A percentile compares a stretch with the other conserved stretches of the same genome.
Evolutionary conservation across 108 stramenopile species (phyloP).

Genomic region (Thalassiosira profunda): DNA sequence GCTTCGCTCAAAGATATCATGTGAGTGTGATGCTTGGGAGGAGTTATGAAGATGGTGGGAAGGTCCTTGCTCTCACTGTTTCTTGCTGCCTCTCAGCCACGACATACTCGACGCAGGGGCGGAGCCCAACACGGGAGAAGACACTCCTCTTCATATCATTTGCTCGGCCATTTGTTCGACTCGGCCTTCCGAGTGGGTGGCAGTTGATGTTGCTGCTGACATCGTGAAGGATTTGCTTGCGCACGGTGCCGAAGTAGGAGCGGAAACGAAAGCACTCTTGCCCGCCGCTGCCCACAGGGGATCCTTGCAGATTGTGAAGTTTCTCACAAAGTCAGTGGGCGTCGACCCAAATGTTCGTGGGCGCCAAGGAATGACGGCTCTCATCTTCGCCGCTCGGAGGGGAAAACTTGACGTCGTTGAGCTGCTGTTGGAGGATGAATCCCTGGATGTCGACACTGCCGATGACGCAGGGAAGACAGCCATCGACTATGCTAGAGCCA

Average conservation of each 20-base stretch:
- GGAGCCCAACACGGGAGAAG: constrained; percentile 8
- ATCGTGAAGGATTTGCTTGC: constrained; percentile 15
- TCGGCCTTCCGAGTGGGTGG: neutral
- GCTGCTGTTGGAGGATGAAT: constrained; percentile 34
- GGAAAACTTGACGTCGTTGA: constrained; percentile 57
- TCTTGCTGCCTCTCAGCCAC: constrained; percentile 5
- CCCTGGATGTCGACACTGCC: constrained; percentile 25
- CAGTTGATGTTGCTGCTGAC: neutral
- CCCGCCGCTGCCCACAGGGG: constrained; percentile 58
- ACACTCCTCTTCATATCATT: constrained; percentile 10
- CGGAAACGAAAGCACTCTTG: constrained; percentile 25
- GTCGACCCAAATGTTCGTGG: constrained; percentile 41
- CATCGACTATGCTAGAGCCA: constrained; percentile 68
- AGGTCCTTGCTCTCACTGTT: too few species aligned
- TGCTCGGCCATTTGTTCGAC: constrained; percentile 5
- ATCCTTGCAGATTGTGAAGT: constrained; percentile 38
- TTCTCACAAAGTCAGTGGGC: constrained; percentile 36
- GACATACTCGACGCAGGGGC: constrained; percentile 19
- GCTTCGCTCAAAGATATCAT: constrained; percentile 5
- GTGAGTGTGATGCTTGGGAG: too few species aligned
- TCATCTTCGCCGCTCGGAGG: constrained; percentile 77
- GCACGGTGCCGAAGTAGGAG: constrained; percentile 16
- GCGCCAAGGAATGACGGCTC: constrained; percentile 79
- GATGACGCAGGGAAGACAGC: constrained; percentile 71
- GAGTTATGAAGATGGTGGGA: too few species aligned